These are phyloP conservation scores for Fusarium sp. DNA, from an alignment of 2,329 filamentous ascomycete species.

Conservation along the genomic window DNA sequence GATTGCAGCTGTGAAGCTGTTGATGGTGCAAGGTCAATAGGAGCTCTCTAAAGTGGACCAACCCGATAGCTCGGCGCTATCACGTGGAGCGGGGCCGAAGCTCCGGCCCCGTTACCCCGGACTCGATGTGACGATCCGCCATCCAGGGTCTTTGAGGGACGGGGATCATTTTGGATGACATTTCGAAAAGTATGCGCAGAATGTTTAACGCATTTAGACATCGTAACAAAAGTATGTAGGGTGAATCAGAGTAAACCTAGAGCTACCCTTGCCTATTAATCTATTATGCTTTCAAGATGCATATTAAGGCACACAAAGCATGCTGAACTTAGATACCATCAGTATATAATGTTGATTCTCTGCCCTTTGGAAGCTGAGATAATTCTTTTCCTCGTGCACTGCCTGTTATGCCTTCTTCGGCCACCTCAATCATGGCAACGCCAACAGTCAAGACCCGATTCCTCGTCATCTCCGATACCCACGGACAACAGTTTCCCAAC, in stretches of 20 bases:
- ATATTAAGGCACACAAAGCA: background rate
- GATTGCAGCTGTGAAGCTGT: background rate
- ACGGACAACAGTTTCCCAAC: constrained; percentile 2
- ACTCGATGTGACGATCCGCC: constrained; percentile 8
- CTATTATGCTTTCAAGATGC: background rate
- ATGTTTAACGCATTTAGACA: background rate
- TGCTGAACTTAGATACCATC: background rate
- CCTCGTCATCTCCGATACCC: constrained; percentile 30
- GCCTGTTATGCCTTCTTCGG: too few species aligned
- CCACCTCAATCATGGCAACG: background rate
- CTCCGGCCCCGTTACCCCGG: constrained; percentile 14
- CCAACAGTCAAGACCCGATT: constrained; percentile 19
- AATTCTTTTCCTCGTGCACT: too few species aligned
- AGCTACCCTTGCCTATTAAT: too few species aligned
- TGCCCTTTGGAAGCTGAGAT: background rate
- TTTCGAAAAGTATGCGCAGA: background rate
- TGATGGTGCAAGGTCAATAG: constrained; percentile 1
- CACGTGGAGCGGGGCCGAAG: constrained; percentile 34
- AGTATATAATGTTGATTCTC: background rate
- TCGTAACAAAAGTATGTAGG: background rate
- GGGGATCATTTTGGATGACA: background rate
- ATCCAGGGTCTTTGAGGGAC: constrained; percentile 11
- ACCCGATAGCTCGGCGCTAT: constrained; percentile 26
- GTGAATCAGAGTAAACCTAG: background rate
- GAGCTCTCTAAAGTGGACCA: constrained; percentile 14